These are phyloP conservation scores for Chalara sp. DNA, from an alignment of 2,329 filamentous ascomycete genomes.

Conservation along the genomic window DNA sequence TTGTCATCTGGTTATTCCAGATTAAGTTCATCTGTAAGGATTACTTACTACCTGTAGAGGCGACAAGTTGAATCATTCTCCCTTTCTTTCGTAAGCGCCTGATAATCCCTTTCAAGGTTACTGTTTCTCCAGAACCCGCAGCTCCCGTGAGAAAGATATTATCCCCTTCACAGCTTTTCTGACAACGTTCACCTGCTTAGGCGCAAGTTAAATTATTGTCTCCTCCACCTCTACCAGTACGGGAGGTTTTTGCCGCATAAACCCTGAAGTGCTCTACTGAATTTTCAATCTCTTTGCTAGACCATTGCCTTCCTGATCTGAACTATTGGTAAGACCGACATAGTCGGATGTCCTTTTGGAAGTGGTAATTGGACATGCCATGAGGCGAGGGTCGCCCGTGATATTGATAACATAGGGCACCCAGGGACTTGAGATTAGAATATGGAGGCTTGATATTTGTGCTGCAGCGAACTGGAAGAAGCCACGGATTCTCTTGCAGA, in stretches of 20 bases:
- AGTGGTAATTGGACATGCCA: no score
- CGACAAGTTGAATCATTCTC: not conserved
- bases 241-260: not conserved
- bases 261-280: not conserved
- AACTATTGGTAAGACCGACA: no score
- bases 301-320: not conserved
- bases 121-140: slow-evolving; percentile 22
- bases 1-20: no score
- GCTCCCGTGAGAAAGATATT: slow-evolving; percentile 25
- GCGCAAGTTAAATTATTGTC: slow-evolving; percentile 12
- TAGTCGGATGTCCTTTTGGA: no score
- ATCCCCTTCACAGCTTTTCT: slow-evolving; percentile 16
- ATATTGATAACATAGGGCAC: no score
- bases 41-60: no score
- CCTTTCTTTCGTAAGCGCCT: slow-evolving; percentile 1
- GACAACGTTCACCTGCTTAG: slow-evolving; percentile 18
- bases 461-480: no score
- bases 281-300: slow-evolving; percentile 3
- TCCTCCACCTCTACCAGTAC: not conserved
- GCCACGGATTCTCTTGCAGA: no score
- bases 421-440: no score
- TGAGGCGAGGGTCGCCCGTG: no score
- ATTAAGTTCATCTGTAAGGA: no score
- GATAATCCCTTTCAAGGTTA: slow-evolving; percentile 18
- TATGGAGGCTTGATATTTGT: no score